phyloP scores from a whole-genome alignment of 1,284 basidiomycete genomes.

The Xanthoconium separans region DNA sequence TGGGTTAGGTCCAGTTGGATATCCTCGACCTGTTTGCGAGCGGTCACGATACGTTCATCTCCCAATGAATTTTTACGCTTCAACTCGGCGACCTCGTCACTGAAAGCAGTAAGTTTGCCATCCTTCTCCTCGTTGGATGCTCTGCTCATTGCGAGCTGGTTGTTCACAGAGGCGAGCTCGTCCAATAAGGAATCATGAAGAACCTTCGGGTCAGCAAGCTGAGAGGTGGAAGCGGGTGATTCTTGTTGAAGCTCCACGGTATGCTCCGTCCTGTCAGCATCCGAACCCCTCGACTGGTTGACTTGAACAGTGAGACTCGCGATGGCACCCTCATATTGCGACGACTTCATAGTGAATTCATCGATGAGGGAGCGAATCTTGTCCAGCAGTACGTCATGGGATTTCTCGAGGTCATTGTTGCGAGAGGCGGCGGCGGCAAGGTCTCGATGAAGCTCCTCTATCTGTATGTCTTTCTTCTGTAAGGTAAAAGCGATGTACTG shows the following conservation, averaged over 20 bases:
- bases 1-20: background rate
- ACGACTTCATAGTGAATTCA: slow-evolving; percentile 3
- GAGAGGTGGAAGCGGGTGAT: background rate
- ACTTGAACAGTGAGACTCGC: background rate
- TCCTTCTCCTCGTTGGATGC: no score
- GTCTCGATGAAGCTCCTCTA: background rate
- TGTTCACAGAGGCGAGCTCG: background rate
- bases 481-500: background rate
- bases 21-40: background rate
- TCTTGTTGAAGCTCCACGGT: background rate
- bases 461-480: slow-evolving; percentile 4
- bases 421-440: background rate
- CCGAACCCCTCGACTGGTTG: background rate
- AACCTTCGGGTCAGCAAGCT: background rate
- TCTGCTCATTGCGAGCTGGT: background rate
- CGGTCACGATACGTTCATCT: background rate
- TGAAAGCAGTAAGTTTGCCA: background rate
- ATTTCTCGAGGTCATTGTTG: background rate
- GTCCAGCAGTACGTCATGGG: no score
- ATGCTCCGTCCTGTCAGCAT: background rate
- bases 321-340: background rate
- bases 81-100: background rate
- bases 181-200: background rate
- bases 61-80: background rate
- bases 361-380: background rate